phyloP scores from a whole-genome alignment of 2,329 filamentous ascomycete species.

The Aphanocladium album region DNA sequence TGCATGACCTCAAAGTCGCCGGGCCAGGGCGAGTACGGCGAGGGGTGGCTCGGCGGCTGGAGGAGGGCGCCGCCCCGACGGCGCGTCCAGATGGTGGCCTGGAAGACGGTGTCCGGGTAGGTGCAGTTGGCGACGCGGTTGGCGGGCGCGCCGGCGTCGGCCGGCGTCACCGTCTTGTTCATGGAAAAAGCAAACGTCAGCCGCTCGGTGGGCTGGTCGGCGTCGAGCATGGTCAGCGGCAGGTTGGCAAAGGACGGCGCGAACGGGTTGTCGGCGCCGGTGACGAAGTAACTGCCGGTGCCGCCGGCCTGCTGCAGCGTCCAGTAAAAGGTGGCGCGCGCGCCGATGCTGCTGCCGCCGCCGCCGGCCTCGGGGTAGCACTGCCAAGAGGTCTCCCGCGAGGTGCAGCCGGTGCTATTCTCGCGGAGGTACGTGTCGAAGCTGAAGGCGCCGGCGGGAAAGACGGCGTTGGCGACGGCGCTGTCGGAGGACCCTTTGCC shows the following conservation, averaged over 20 bases:
- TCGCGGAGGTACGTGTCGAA: constrained; percentile 54
- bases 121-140: constrained; percentile 49
- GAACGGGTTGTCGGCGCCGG: constrained; percentile 51
- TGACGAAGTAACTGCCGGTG: constrained; percentile 43
- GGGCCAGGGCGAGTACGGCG: constrained; percentile 45
- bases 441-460: constrained; percentile 59
- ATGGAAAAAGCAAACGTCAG: constrained; percentile 53
- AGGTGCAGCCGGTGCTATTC: constrained; percentile 51
- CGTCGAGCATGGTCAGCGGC: constrained; percentile 44
- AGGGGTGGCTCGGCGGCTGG: constrained; percentile 14
- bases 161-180: constrained; percentile 48
- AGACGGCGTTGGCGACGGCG: constrained; percentile 25
- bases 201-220: constrained; percentile 45
- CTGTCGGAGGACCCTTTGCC: background rate
- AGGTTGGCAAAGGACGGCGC: constrained; percentile 50
- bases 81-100: constrained; percentile 56
- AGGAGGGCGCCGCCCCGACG: constrained; percentile 23
- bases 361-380: constrained; percentile 51
- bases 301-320: constrained; percentile 3
- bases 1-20: constrained; percentile 54
- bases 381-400: constrained; percentile 53
- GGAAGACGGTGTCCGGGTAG: constrained; percentile 51
- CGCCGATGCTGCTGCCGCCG: constrained; percentile 19
- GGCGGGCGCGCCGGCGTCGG: constrained; percentile 34
- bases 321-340: constrained; percentile 56